Base-by-base conservation (phyloP, 768 basidiomycete species). In the Pleurotus platypus region DNA sequence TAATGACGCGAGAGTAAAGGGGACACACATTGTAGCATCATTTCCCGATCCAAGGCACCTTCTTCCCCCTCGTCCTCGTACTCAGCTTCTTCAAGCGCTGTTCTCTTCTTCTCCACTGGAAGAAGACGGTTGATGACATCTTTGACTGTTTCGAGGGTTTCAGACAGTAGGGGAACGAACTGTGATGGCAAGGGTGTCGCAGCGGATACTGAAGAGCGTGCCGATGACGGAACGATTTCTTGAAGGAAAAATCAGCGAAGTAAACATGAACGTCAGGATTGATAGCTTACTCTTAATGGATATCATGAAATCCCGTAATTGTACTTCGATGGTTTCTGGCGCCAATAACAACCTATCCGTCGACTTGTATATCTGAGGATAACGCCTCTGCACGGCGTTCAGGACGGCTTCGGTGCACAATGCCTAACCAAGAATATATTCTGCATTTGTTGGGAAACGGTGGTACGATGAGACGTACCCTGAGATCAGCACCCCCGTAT, bases 281-380 rank as follows among this genome's bases (percentile, higher is more conserved):
- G n/a, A 37, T 18, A 26, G 75, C 87, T 53, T 64, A 97, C 96
- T 96, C 72, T 97, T 94, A 57, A 97, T 85, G 1, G 96, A 92
- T 64, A 96, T 89, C 93, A 98, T 93, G 67, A 99, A 99, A 69
- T 99, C 97, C 40, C 92, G 79, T 49, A 97, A 77, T 35, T 87
- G 83, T 15, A 98, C 85, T 30, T 79, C 78, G 60, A 98, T 97
- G 1, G 87, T 86, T 64, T 92, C 89, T 5, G 95, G 90, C 61
- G 92, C 83, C 55, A 98, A 77, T 49, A 94, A 66, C 2, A 98
- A 74, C 8, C 97, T 79, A 60, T 98, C 94, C 30, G 79, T 84
- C 4, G 92, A 89, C 72, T 92, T 89, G 78, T 99, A 99, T 46
- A 98, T 94, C 69, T 99, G 97, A 0, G 97, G 97, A 69, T 99